Evolutionary conservation across 257 asterid species (phyloP), one percentile per base, ranked within the genome.

Genomic region (Lavandula angustifolia): DNA sequence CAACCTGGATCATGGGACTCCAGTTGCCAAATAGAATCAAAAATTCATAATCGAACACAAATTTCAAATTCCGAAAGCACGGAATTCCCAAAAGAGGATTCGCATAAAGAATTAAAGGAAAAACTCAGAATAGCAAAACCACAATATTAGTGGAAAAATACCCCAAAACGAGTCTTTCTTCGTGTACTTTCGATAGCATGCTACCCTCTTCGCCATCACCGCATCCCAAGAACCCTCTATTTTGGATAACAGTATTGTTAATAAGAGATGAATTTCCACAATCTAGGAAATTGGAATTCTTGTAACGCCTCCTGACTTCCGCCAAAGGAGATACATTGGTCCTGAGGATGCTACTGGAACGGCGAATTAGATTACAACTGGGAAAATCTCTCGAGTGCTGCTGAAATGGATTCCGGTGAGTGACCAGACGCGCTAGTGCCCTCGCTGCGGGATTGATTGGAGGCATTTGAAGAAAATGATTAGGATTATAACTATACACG

Each of bases 91-190:
- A 59, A 58, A 35, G 18, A 64, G 32, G 27, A 57, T 48, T 17
- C 6, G 49, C 27, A 57, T 13, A 35, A 29, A 31, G 41, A 40
- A 54, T 7, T 10, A 44, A 22, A 29, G 29, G 27, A 7, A 27
- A 34, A 57, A 12, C n/a, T 1, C 17, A 29, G 37, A 60, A 9
- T 4, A 4, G 4, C 11, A 41, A 22, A 5, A 41, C 18, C 16
- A 27, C 3, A 40, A 3, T 11, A 8, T 54, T 58, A 60, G 4
- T 13, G 40, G 41, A 33, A 54, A 18, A 56, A 54, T 75, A 94
- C 99, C 97, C 99, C 55, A 90, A 55, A 64, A 89, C 87, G 55
- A 85, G 92, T 68, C 72, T 81, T 63, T 90, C 99, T 72, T 90
- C 83, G 32, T 87, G 76, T 38, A 86, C 79, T 83, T 83, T 86